Evolutionary conservation across 2,329 filamentous ascomycete genomes (phyloP), one percentile per base, ranked within the genome.

Genomic region (Microsporum ferrugineum): DNA sequence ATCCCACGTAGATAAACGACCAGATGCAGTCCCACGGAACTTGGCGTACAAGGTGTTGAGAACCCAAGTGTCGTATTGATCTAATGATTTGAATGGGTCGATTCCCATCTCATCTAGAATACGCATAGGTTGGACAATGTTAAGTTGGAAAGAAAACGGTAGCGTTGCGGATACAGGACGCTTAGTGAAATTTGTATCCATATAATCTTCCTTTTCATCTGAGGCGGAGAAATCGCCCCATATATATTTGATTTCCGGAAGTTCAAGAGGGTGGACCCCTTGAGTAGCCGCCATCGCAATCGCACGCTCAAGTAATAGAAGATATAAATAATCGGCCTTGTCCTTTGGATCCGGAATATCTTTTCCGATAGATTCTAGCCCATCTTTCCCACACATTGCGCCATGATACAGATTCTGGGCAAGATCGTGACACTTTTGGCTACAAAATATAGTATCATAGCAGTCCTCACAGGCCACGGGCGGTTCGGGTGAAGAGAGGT

Each of bases 41-140:
- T 97, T 97, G 65, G 88, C 85, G 72, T 92, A 95, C 3, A 96
- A 80, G 0, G 91, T 96, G 74, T 97, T 96, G 69, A 95, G 82
- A 14, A 96, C 82, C 78, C 78, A 80, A 55, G 75, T 78, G 62
- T 80, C 78, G 64, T 75, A 78, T 10, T 65, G 68, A 1, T 66
- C 63, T 5, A 79, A 66, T 41, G 68, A 69, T 31, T 75, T 74
- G 67, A 84, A 86, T 14, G 84, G 82, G 66, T 85, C 81, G 56
- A 84, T 74, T 57, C 81, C 81, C 81, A 85, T 84, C 68, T 83
- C 83, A 64, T 84, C 81, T 27, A 87, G 76, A 65, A 85, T 78
- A 64, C 85, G 81, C 61, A 83, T 78, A 0, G 84, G 83, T 47
- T 80, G 76, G 27, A 83, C 75, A 57, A 86, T 77, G 66, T 83